Evolutionary conservation across 2,329 filamentous ascomycete species (phyloP), one percentile per base, ranked within the genome.

Genomic region (Fusarium coicis): DNA sequence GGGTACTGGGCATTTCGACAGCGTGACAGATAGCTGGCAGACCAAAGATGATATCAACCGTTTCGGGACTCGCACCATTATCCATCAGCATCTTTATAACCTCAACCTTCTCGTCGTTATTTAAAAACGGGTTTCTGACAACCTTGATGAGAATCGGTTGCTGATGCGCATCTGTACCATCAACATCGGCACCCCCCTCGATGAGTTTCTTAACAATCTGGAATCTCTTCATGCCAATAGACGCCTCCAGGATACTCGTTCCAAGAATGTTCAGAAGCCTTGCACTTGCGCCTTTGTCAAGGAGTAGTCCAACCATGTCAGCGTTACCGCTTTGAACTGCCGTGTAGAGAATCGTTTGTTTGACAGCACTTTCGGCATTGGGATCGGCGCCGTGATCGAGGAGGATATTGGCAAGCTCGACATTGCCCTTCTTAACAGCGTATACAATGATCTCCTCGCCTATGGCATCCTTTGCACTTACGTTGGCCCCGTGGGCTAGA

Each of bases 11-110:
- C 39, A 60, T 54, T 30, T 68, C 65, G 1, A 68, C 63, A 9
- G 65, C 65, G 11, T 68, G 65, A 5, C 63, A 68, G 7, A 68
- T 61, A 9, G 55, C 63, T 7, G 65, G 65, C 0, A 68, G 30
- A 2, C 65, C 65, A 8, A 61, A 68, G 1, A 30, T 32, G 7
- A 47, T 21, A 10, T 68, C 65, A 3, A 23, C 44, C 1, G 63
- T 34, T 18, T 68, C 36, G 2, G 47, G 19, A 5, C 52, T 66
- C 1, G 53, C 46, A 2, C 63, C 54, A 6, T 68, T 30, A 0
- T 23, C 55, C 18, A 68, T 23, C 2, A 68, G 54, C 12, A 68
- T 52, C 23, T 37, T 34, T 11, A 68, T 4, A 0, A 67, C 46
- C 16, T 68, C 54, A 3, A 68, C 30, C 11, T 67, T 68, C 4